A percentile compares a stretch with the other conserved stretches of the same genome.
These are phyloP conservation scores for Vachellia collinsii DNA, from an alignment of 306 rosid genomes.

Conservation along the genomic window DNA sequence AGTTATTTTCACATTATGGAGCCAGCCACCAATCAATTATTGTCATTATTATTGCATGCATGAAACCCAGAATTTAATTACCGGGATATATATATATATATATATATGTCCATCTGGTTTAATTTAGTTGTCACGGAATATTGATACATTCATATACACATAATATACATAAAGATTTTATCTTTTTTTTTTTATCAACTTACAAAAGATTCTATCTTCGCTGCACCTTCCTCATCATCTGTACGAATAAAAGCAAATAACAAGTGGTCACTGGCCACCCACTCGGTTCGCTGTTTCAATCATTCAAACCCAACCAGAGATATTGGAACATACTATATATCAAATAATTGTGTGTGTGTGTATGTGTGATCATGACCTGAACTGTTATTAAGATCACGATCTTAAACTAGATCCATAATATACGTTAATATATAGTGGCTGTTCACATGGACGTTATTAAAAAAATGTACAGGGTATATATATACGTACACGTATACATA, in stretches of 20 bases:
- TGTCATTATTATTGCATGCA: neutral
- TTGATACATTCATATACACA: neutral
- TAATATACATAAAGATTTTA: neutral
- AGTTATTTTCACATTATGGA: neutral
- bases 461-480: neutral
- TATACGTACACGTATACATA: neutral
- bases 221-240: neutral
- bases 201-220: no score
- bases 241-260: slow-evolving; percentile 9
- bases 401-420: neutral
- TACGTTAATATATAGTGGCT: neutral
- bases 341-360: neutral
- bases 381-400: neutral
- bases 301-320: neutral
- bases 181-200: neutral
- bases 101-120: neutral
- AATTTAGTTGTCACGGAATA: neutral
- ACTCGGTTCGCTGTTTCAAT: slow-evolving; percentile 3
- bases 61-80: slow-evolving; percentile 15
- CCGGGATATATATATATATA: neutral
- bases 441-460: neutral
- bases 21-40: neutral
- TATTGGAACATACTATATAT: neutral
- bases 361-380: neutral
- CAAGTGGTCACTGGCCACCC: slow-evolving; percentile 6